phyloP scores from a whole-genome alignment of 2,329 filamentous ascomycete genomes.

The Arthrobotrys iridis region DNA sequence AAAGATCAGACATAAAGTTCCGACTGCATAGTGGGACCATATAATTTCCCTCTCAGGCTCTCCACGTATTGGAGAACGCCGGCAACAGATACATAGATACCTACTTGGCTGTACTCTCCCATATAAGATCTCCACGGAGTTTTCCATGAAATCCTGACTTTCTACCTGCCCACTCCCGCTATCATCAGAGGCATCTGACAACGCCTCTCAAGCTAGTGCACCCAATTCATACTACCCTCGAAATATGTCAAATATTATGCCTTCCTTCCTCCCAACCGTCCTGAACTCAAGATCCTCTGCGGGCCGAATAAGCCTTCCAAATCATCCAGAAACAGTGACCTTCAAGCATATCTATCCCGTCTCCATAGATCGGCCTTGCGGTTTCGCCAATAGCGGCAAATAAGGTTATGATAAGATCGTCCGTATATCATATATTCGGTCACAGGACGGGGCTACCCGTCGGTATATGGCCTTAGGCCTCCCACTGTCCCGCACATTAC shows the following conservation, averaged over 20 bases:
- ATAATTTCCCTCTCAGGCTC: background rate
- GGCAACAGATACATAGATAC: too few relatives aligned
- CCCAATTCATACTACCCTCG: background rate
- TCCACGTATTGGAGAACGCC: conserved; percentile 10
- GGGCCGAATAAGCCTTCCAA: conserved; percentile 16
- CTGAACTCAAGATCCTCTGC: conserved; percentile 5
- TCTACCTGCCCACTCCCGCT: background rate
- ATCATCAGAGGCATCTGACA: background rate
- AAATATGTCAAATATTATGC: conserved; percentile 6
- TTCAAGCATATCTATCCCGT: background rate
- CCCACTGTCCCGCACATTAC: background rate
- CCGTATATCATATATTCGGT: conserved; percentile 20
- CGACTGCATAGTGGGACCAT: background rate
- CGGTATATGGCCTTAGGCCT: conserved; percentile 15
- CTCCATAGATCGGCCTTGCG: conserved; percentile 16
- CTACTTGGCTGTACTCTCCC: background rate
- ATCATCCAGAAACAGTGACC: background rate
- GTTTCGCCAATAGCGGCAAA: conserved; percentile 41
- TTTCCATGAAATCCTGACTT: background rate
- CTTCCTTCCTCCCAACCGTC: background rate
- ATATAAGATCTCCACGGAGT: background rate
- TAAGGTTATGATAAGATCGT: conserved; percentile 5
- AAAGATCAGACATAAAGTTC: conserved; percentile 16
- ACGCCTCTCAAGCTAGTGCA: background rate
- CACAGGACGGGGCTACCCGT: conserved; percentile 19